Evolutionary conservation across 1,284 basidiomycete species (phyloP).

Genomic region (Porogramme epimiltina): DNA sequence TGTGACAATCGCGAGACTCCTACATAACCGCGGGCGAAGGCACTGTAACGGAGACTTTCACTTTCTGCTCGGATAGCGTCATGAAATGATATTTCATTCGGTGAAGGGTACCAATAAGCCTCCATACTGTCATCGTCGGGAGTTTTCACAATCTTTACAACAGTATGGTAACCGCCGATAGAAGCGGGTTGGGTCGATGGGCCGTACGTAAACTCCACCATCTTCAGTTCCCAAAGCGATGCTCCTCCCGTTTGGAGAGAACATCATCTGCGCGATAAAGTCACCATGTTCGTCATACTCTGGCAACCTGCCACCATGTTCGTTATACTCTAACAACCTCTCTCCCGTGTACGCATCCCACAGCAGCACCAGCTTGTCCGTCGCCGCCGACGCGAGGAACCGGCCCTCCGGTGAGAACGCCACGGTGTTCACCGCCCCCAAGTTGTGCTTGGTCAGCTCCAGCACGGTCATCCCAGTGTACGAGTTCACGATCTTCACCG

Average conservation of each 20-base stretch:
- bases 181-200: no score
- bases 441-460: conserved; percentile 13
- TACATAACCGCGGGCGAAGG: no score
- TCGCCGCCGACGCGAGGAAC: conserved; percentile 19
- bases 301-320: no score
- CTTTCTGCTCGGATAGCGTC: no score
- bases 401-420: conserved; percentile 24
- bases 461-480: conserved; percentile 21
- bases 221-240: conserved; percentile 1
- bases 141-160: no score
- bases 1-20: no score
- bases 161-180: no score
- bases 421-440: conserved; percentile 17
- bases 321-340: conserved; percentile 4
- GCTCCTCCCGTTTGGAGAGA: neutral
- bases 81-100: no score
- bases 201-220: neutral
- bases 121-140: no score
- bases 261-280: conserved; percentile 11
- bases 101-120: no score
- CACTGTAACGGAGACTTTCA: no score
- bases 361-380: conserved; percentile 13
- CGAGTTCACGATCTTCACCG: conserved; percentile 9
- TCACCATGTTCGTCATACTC: conserved; percentile 4
- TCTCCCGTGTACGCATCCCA: neutral